Evolutionary conservation across 2,329 filamentous ascomycete genomes (phyloP), one percentile per base, ranked within the genome.

Genomic region (Trichoderma citrinoviride): DNA sequence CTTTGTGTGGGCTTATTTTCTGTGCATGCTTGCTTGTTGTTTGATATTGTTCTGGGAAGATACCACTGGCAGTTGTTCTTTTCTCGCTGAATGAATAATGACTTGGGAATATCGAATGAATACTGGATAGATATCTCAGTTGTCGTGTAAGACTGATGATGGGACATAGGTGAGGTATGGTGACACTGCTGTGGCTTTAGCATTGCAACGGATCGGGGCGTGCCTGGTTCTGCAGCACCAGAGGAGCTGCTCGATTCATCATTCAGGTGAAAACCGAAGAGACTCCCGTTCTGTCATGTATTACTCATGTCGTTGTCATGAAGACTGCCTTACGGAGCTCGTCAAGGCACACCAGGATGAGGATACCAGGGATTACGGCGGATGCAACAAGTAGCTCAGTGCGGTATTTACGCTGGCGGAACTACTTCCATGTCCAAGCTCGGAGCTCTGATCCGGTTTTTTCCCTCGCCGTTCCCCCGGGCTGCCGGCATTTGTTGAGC

Each of bases 1-100:
- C 14, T 23, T 54, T 63, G 49, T 63, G 52, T 21, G n/a, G 52
- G 52, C 17, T 41, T 49, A 66, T 14, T 50, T 46, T 43, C 47
- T 49, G 49, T 54, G 58, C 41, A 54, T 50, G 41, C 14, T 27
- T 61, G 15, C 19, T 54, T 40, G 33, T 33, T 53, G 29, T 53
- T 53, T 46, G 2, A 37, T 12, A 37, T 46, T 23, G 5, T 49
- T 61, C 60, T 43, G 62, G 33, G 25, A 65, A 55, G 54, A 64
- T 64, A 64, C 55, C 55, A 64, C 44, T 60, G 21, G 58, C 58
- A 64, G 15, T n/a, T 57, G 7, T 63, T 57, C 8, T 44, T 46
- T 49, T 37, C 25, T 12, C 23, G 15, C 37, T 56, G 29, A 40
- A 49, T 41, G 53, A 64, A 49, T 58, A 49, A 62, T 44, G 49